These are phyloP conservation scores for Mucor racemosus DNA, from an alignment of 371 early-diverging fungal genomes.

Conservation along the genomic window DNA sequence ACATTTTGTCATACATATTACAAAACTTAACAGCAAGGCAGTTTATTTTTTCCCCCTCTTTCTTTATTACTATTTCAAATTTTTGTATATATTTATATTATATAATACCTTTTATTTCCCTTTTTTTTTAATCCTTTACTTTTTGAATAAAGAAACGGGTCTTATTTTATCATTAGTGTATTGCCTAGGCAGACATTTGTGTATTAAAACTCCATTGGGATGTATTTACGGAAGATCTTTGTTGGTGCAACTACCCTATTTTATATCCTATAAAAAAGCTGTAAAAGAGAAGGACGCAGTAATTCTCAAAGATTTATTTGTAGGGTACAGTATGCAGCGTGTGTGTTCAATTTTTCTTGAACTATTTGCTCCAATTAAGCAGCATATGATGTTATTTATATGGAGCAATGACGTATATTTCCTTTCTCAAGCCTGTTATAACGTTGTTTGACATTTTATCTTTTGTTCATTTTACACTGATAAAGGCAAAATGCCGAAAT, in stretches of 20 bases:
- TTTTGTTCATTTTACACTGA: neutral
- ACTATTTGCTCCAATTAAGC: neutral
- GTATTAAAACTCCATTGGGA: neutral
- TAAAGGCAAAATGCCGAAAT: neutral
- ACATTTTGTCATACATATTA: neutral
- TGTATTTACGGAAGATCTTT: neutral
- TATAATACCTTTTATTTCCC: neutral
- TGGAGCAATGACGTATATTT: neutral
- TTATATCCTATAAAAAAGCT: neutral
- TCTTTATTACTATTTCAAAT: neutral
- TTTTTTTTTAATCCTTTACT: neutral
- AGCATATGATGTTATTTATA: neutral
- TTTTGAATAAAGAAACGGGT: neutral
- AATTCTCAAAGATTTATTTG: neutral
- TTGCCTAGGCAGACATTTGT: neutral
- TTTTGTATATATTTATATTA: neutral
- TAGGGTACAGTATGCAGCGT: neutral
- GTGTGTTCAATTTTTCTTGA: neutral
- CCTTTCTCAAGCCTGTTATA: neutral
- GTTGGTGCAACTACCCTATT: neutral
- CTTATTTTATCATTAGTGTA: neutral
- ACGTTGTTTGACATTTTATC: neutral
- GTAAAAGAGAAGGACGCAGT: neutral
- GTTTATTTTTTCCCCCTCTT: neutral
- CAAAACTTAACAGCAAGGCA: conserved; percentile 1